Base-by-base conservation (phyloP, 169 alveolate genomes). In the Cryptosporidium felis region DNA sequence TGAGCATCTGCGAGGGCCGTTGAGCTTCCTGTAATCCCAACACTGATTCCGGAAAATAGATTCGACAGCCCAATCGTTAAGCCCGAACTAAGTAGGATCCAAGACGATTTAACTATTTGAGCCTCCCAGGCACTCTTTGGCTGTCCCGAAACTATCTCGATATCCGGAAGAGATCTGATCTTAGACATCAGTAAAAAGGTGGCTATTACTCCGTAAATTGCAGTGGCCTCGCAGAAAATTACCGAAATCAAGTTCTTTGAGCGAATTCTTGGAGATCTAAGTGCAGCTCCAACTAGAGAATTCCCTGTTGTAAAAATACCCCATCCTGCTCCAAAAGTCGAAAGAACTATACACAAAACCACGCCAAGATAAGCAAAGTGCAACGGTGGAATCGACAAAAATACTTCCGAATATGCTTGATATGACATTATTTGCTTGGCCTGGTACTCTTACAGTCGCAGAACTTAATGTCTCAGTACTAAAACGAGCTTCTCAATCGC, bases 171-270 rank as follows among this genome's bases (percentile, higher is more conserved):
- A 56, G 56, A 91, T 63, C 74, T 92, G 89, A 21, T 94, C 92
- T 89, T 92, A 80, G 93, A 93, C 36, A 90, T 74, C 67, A 92
- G 90, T 81, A 95, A 90, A 58, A 95, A 95, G 4, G 98, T 97
- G 88, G 96, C 96, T 88, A 97, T 96, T 49, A 96, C 98, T 28
- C 98, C 98, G 66, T 95, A 95, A 80, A 96, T 97, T 58, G 99
- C 99, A 14, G 97, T 98, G 30, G 99, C 99, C 89, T 98, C 99
- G 92, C 99, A 98, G 92, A 98, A 98, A 88, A 98, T 98, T 61
- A 98, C 96, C 58, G 99, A 94, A 45, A 98, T 97, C 67, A 98
- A 89, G 92, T 98, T 98, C 94, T 98, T 98, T 30, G 99, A 96
- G 61, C 98, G 96, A 62, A 98, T 97, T 85, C 99, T 95, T 18